These are phyloP conservation scores for Reutealis trisperma DNA, from an alignment of 345 rosid species.

Conservation along the genomic window DNA sequence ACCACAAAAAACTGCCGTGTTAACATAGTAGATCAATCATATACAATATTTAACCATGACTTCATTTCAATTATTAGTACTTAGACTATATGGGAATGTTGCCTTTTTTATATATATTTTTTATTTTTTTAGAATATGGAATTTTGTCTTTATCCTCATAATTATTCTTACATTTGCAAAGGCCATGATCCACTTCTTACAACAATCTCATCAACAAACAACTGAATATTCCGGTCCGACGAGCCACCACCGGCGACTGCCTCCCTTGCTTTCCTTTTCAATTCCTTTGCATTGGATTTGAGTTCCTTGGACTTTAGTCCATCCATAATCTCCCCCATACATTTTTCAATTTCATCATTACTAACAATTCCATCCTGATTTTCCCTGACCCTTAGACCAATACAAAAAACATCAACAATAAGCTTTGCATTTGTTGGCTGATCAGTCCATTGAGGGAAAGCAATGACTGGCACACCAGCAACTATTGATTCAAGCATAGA, in stretches of 20 bases:
- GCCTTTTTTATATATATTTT: too few species aligned
- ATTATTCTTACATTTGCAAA: too few species aligned
- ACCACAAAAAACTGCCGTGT: too few species aligned
- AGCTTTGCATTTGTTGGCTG: constrained; percentile 60
- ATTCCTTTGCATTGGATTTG: constrained; percentile 26
- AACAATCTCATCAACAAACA: constrained; percentile 42
- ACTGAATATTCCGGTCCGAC: constrained; percentile 46
- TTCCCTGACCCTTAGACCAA: constrained; percentile 40
- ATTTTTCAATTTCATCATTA: constrained; percentile 35
- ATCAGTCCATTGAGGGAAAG: constrained; percentile 55
- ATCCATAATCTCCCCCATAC: constrained; percentile 23
- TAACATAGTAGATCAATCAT: too few species aligned
- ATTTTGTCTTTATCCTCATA: too few species aligned
- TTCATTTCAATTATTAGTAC: too few species aligned
- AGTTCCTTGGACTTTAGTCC: constrained; percentile 23
- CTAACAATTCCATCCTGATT: constrained; percentile 27
- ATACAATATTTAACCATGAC: too few species aligned
- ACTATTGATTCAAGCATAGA: constrained; percentile 42
- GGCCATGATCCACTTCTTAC: background rate
- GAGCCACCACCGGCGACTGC: constrained; percentile 44
- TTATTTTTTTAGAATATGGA: too few species aligned
- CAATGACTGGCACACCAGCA: constrained; percentile 50
- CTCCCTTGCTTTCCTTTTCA: constrained; percentile 41
- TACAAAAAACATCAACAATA: constrained; percentile 40
- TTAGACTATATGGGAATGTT: too few species aligned